Base-by-base conservation (phyloP, 2,329 filamentous ascomycete species). In the Teratosphaeria gauchensis region DNA sequence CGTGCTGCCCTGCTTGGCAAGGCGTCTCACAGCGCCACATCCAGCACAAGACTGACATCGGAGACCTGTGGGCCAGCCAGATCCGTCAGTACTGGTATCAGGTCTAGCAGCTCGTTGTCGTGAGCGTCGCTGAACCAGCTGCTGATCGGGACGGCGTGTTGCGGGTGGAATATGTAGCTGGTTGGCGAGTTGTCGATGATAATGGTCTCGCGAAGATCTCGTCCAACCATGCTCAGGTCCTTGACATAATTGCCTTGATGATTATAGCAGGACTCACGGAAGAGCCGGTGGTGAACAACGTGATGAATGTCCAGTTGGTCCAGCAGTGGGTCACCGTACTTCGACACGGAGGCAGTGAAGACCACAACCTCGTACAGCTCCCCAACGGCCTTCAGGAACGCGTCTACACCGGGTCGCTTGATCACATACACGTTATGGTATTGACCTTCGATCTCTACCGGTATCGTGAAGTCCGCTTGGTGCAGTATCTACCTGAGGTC, bases 111-210 rank as follows among this genome's bases (percentile, higher is more conserved):
- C 81, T 99, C 94, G 76, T 99, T 99, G 78, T 99, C 94, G 76
- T 99, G 94, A 62, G 94, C 94, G 77, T 99, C 94, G 65, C 92
- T 96, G 78, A 99, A 99, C 94, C 94, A 99, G 81, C 92, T 97
- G 83, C 92, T 96, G 78, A 99, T 99, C 30, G 94, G 94, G 55
- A 99, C 92, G 61, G 94, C 94, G 74, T 99, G 94, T 78, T 99
- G 92, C 28, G 94, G 94, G 73, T 99, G 94, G 82, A 99, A 99
- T 69, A 99, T 97, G 79, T 99, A 99, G 12, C 92, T 97, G 4
- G 94, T 99, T 2, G 94, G 94, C 53, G 94, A 97, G 77, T 99
- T 99, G 79, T 99, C 94, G 71, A 99, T 99, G 74, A 99, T 99
- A 72, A 99, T 99, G 21, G 92, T 99, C 72, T 99, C 92, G 74